These are phyloP conservation scores for Perkinsela sp. DNA, from an alignment of 208 protist species.

Conservation along the genomic window DNA sequence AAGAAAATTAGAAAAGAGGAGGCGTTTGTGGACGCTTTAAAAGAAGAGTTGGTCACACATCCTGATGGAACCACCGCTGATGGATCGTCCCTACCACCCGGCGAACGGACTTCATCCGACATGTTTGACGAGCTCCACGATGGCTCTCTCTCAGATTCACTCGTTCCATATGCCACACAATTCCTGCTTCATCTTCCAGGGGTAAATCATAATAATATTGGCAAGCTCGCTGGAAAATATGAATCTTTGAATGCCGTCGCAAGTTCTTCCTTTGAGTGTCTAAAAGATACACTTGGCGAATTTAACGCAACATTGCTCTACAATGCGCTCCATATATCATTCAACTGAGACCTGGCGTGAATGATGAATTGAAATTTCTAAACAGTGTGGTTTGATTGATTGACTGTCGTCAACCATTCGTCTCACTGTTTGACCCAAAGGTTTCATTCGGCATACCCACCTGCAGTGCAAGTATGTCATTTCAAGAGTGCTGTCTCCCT, in stretches of 20 bases:
- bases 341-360: too few species aligned
- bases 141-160: background rate
- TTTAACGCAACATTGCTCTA: background rate
- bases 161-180: background rate
- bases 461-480: too few species aligned
- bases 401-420: too few species aligned
- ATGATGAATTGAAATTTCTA: too few species aligned
- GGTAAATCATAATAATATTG: background rate
- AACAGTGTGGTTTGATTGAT: too few species aligned
- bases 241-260: background rate
- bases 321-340: background rate
- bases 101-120: too few species aligned
- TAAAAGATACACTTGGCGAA: background rate
- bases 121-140: background rate
- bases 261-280: background rate
- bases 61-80: too few species aligned
- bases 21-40: background rate
- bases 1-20: background rate
- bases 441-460: too few species aligned
- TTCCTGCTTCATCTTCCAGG: background rate
- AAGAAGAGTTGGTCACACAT: background rate
- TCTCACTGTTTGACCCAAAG: too few species aligned
- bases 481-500: too few species aligned
- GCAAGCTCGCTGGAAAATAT: background rate
- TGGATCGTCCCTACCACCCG: too few species aligned